phyloP scores from a whole-genome alignment of 176 grass and related monocot genomes.

The Zizania latifolia region DNA sequence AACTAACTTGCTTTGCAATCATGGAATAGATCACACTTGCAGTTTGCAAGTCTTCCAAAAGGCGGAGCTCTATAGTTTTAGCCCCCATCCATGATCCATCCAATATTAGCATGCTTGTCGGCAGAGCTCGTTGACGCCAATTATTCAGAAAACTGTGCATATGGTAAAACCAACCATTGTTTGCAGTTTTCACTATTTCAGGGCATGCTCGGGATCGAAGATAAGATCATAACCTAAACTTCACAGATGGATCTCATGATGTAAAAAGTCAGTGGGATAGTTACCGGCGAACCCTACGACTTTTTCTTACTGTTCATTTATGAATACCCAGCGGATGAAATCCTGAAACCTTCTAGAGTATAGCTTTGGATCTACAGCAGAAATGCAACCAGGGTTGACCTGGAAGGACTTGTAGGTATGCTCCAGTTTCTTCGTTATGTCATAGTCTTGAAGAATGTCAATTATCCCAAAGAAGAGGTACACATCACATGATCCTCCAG shows the following conservation, averaged over 20 bases:
- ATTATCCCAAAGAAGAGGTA: slow-evolving; percentile 87
- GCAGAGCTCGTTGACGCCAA: slow-evolving; percentile 31
- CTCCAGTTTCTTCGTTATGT: slow-evolving; percentile 75
- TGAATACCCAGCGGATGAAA: slow-evolving; percentile 67
- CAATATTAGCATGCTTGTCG: slow-evolving; percentile 47
- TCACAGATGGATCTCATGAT: slow-evolving; percentile 42
- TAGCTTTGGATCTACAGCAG: slow-evolving; percentile 77
- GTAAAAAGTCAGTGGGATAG: slow-evolving; percentile 26
- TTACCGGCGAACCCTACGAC: neutral
- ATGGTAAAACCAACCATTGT: slow-evolving; percentile 11
- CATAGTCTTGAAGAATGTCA: slow-evolving; percentile 61
- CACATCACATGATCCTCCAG: slow-evolving; percentile 42
- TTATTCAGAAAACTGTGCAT: slow-evolving; percentile 31
- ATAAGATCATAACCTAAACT: slow-evolving; percentile 27
- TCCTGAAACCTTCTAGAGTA: slow-evolving; percentile 88
- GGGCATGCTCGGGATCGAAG: slow-evolving; percentile 42
- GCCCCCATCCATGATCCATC: slow-evolving; percentile 34
- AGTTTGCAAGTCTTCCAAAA: slow-evolving; percentile 36
- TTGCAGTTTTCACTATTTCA: slow-evolving; percentile 31
- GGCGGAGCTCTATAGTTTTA: slow-evolving; percentile 31
- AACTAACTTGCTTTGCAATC: slow-evolving; percentile 34
- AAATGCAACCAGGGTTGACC: slow-evolving; percentile 64
- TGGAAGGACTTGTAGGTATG: slow-evolving; percentile 89
- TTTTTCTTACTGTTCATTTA: slow-evolving; percentile 35
- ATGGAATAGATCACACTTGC: slow-evolving; percentile 48